These are phyloP conservation scores for Lactuca saligna DNA, from an alignment of 129 eudicot genomes.

Conservation along the genomic window DNA sequence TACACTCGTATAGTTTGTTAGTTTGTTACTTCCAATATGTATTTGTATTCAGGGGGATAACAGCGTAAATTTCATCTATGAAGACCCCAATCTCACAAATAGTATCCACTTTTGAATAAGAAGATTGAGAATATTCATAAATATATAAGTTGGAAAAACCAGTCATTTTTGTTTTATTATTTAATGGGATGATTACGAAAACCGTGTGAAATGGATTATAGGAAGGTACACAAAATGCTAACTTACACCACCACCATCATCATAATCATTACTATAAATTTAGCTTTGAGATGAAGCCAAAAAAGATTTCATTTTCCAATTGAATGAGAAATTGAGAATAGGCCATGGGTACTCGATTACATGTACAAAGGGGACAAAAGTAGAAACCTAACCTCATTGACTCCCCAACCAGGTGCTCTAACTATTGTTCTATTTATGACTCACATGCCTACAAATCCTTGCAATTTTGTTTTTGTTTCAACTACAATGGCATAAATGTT, in stretches of 20 bases:
- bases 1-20: too few relatives aligned
- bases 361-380: conserved; percentile 38
- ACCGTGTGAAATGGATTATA: conserved; percentile 16
- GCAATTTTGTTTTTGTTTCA: not conserved
- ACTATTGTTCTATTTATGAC: conserved; percentile 22
- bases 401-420: conserved; percentile 34
- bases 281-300: conserved; percentile 20
- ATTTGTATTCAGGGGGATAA: too few relatives aligned
- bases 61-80: not conserved
- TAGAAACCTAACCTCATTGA: conserved; percentile 43
- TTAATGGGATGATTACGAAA: not conserved
- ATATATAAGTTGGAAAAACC: not conserved
- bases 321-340: conserved; percentile 36
- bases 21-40: too few relatives aligned
- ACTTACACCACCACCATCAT: not conserved
- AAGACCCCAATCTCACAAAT: not conserved
- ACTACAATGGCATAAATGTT: not conserved
- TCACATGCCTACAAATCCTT: conserved; percentile 19
- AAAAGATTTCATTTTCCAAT: conserved; percentile 32
- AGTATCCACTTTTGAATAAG: not conserved
- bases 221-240: conserved; percentile 15
- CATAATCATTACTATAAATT: conserved; percentile 19
- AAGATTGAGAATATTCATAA: too few relatives aligned
- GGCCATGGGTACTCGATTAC: conserved; percentile 47
- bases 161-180: not conserved